A percentile compares a stretch with the other conserved stretches of the same genome.
Conservation (phyloP, 228 moss, liverwort and hornwort species). For the Sphagnum fallax region DNA sequence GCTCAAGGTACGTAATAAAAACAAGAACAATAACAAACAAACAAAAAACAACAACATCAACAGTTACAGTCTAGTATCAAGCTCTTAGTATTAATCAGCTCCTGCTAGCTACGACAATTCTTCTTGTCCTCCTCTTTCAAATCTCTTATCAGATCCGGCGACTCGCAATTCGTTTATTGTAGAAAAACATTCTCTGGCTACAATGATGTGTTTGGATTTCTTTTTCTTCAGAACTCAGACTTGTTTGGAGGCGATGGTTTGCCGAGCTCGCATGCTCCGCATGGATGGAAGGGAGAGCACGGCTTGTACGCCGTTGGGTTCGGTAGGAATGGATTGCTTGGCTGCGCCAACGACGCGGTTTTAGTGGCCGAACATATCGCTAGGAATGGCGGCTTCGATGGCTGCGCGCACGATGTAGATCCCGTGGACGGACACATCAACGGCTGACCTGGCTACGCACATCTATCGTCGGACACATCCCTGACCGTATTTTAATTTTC, state of each 20-base stretch:
- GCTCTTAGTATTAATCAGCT: neutral
- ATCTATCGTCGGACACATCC: too few relatives aligned
- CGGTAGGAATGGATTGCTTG: conserved; percentile 34
- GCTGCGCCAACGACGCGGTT: conserved; percentile 54
- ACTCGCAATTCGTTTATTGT: neutral
- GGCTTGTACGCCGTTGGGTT: conserved; percentile 65
- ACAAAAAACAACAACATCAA: neutral
- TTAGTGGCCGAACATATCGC: conserved; percentile 42
- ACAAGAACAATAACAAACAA: too few relatives aligned
- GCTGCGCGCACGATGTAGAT: too few relatives aligned
- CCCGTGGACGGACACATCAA: too few relatives aligned
- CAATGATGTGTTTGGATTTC: neutral
- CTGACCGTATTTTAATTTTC: too few relatives aligned
- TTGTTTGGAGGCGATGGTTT: conserved; percentile 45
- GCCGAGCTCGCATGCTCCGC: conserved; percentile 12
- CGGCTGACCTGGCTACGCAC: too few relatives aligned
- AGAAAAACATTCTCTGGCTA: neutral
- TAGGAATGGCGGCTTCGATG: neutral
- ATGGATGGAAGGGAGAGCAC: conserved; percentile 51
- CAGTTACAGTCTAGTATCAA: neutral
- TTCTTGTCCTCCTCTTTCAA: neutral
- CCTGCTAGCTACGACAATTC: neutral
- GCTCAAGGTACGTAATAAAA: conserved; percentile 48
- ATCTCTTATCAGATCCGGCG: neutral
- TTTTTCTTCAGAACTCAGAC: neutral